Conservation (phyloP, 1,284 basidiomycete genomes). For the Mixia osmundae region DNA sequence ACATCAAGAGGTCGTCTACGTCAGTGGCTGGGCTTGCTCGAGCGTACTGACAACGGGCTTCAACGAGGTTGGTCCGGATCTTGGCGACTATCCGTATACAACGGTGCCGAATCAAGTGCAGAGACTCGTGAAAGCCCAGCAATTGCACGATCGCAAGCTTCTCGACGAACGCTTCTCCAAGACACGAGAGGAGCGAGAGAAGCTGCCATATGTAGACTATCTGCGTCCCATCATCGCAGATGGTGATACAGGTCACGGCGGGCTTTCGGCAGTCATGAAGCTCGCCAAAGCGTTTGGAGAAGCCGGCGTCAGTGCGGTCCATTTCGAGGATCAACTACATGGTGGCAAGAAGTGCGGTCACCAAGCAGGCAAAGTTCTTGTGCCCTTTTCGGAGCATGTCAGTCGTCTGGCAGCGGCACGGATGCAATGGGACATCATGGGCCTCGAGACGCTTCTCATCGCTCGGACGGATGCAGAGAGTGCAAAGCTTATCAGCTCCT, state of each 20-base stretch:
- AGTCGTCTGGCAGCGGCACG: constrained; percentile 59
- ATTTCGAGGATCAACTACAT: constrained; percentile 76
- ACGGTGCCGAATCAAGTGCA: constrained; percentile 84
- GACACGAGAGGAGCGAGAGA: constrained; percentile 36
- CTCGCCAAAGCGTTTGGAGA: constrained; percentile 78
- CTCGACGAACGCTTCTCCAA: constrained; percentile 57
- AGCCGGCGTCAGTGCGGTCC: constrained; percentile 66
- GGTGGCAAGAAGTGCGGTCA: constrained; percentile 88
- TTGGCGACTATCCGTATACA: constrained; percentile 87
- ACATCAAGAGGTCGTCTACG: constrained; percentile 77
- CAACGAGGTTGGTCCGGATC: constrained; percentile 92
- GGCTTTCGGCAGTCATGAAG: constrained; percentile 89
- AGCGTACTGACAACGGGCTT: constrained; percentile 71
- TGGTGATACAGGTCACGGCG: constrained; percentile 34
- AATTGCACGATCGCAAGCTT: constrained; percentile 63
- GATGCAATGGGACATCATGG: constrained; percentile 68
- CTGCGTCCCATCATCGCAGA: constrained; percentile 53
- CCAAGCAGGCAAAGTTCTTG: constrained; percentile 77
- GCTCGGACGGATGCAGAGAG: constrained; percentile 80
- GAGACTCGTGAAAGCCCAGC: constrained; percentile 59
- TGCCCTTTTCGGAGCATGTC: constrained; percentile 63
- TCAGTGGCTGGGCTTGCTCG: constrained; percentile 81
- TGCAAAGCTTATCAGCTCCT: constrained; percentile 62
- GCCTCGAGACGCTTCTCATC: constrained; percentile 66
- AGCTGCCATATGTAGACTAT: constrained; percentile 51